These are phyloP conservation scores for Colletotrichum sublineola DNA, from an alignment of 2,329 filamentous ascomycete species.

Conservation along the genomic window DNA sequence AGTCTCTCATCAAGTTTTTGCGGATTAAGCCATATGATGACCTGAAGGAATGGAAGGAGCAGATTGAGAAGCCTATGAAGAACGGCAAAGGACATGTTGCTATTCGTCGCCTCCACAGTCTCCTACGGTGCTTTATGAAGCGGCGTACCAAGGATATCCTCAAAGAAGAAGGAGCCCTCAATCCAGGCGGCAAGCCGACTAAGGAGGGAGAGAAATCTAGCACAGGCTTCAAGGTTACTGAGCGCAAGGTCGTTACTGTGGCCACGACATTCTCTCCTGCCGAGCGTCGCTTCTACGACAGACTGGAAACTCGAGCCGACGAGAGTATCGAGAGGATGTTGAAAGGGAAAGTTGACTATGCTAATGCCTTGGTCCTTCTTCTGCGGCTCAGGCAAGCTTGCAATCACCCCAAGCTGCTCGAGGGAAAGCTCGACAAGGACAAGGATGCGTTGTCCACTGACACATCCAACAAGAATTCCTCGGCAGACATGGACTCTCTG, in stretches of 20 bases:
- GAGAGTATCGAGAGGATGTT: conserved; percentile 91
- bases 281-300: conserved; percentile 88
- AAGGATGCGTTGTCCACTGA: conserved; percentile 80
- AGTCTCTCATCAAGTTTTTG: conserved; percentile 92
- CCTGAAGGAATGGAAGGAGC: conserved; percentile 87
- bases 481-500: conserved; percentile 82
- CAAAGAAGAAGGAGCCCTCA: conserved; percentile 85
- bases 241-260: conserved; percentile 87
- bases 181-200: conserved; percentile 76
- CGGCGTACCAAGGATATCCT: conserved; percentile 98
- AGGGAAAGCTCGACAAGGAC: conserved; percentile 87
- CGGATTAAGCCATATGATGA: conserved; percentile 93
- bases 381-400: conserved; percentile 92
- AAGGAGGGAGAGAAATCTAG: conserved; percentile 61
- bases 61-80: conserved; percentile 91
- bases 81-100: conserved; percentile 90
- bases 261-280: conserved; percentile 82
- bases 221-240: conserved; percentile 88
- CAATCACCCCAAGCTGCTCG: conserved; percentile 91
- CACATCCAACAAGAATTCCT: conserved; percentile 63
- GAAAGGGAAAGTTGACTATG: conserved; percentile 86
- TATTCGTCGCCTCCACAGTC: conserved; percentile 85
- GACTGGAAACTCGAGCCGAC: conserved; percentile 86
- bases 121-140: conserved; percentile 97
- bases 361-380: conserved; percentile 92